These are phyloP conservation scores for Letharia columbiana DNA, from an alignment of 495 filamentous ascomycete genomes.

Conservation along the genomic window DNA sequence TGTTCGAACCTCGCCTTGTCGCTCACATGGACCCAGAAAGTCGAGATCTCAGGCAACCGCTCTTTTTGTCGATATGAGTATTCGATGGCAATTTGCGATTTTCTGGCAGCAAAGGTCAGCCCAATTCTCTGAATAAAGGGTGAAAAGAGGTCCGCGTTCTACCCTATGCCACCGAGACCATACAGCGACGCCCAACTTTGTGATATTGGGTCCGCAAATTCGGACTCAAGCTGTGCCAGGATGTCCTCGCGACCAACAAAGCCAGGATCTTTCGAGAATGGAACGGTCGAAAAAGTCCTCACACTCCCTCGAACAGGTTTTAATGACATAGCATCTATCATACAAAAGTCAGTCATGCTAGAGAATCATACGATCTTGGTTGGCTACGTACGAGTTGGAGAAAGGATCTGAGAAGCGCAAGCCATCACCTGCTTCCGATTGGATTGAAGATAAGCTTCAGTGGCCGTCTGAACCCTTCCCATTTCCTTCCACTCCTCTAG, in stretches of 20 bases:
- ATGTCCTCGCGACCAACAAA: constrained; percentile 36
- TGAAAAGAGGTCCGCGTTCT: background rate
- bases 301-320: background rate
- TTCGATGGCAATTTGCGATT: constrained; percentile 36
- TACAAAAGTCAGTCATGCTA: too few relatives aligned
- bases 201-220: constrained; percentile 19
- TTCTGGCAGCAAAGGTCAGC: constrained; percentile 19
- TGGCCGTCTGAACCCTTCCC: constrained; percentile 34
- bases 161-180: constrained; percentile 44
- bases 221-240: constrained; percentile 26
- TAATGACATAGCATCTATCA: background rate
- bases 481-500: constrained; percentile 35
- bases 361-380: too few relatives aligned
- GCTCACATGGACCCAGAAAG: constrained; percentile 39
- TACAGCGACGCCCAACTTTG: constrained; percentile 30
- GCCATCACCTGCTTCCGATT: constrained; percentile 7
- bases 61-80: constrained; percentile 29
- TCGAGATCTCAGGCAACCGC: constrained; percentile 24
- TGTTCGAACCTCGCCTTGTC: constrained; percentile 32
- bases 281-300: constrained; percentile 15
- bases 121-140: background rate
- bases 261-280: constrained; percentile 31
- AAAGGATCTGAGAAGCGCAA: background rate
- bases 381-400: too few relatives aligned
- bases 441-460: constrained; percentile 33